Evolutionary conservation across 805 yeast species (phyloP).

Genomic region (Candida alai): DNA sequence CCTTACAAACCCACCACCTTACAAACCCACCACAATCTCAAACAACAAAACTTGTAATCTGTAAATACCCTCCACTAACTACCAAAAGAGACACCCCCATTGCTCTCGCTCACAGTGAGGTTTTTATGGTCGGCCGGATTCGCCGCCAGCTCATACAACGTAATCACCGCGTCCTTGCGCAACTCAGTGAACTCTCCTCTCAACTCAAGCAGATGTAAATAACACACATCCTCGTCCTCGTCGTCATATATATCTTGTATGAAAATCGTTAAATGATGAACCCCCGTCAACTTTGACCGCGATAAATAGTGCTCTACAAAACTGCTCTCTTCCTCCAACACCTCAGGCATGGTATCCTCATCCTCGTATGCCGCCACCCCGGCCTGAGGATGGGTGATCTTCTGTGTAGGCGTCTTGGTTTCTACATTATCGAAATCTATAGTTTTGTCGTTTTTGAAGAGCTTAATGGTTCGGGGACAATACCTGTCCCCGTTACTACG

Average conservation of each 20-base stretch:
- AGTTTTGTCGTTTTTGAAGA: conserved; percentile 66
- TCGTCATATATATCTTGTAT: conserved; percentile 56
- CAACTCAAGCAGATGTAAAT: conserved; percentile 67
- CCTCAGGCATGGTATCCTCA: conserved; percentile 35
- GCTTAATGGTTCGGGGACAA: conserved; percentile 66
- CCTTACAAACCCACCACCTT: no score
- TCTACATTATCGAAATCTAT: conserved; percentile 70
- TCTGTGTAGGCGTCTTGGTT: conserved; percentile 46
- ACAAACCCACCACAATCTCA: no score
- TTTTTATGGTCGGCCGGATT: conserved; percentile 81
- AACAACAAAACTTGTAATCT: no score
- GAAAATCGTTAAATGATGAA: conserved; percentile 63
- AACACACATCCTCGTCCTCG: conserved; percentile 50
- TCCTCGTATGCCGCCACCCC: conserved; percentile 46
- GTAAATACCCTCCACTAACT: conserved; percentile 1
- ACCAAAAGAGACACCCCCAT: conserved; percentile 7
- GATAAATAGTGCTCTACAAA: conserved; percentile 84
- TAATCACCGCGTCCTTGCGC: conserved; percentile 63
- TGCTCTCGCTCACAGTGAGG: conserved; percentile 3
- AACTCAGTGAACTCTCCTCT: conserved; percentile 67
- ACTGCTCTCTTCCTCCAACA: conserved; percentile 33
- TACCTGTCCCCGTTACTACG: conserved; percentile 58
- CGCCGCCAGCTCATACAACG: conserved; percentile 87
- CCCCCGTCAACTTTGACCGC: conserved; percentile 67
- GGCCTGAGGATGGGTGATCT: conserved; percentile 60